Evolutionary conservation across 1,284 basidiomycete genomes (phyloP).

Genomic region (Taiwanofungus camphoratus): DNA sequence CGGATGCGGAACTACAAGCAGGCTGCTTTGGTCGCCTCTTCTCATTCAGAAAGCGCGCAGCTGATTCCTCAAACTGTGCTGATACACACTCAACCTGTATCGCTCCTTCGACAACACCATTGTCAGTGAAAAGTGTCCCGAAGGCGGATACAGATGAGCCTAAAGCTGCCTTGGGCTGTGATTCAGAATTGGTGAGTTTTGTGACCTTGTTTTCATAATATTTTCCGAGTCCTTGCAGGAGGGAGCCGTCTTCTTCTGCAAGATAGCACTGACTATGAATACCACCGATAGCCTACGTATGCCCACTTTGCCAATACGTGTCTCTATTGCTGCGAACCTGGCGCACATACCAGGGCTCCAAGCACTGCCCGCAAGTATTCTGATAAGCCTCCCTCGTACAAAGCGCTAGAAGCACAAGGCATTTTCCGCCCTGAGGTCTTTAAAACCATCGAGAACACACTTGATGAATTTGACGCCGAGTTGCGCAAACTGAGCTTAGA

Average conservation of each 20-base stretch:
- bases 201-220: background rate
- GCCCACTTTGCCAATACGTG: constrained; percentile 2
- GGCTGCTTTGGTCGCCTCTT: background rate
- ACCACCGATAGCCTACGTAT: background rate
- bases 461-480: constrained; percentile 49
- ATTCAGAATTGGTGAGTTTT: background rate
- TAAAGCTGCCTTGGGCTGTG: background rate
- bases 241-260: background rate
- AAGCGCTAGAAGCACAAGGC: background rate
- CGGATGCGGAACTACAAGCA: background rate
- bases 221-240: background rate
- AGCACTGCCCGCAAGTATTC: constrained; percentile 3
- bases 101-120: background rate
- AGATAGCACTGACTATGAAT: background rate
- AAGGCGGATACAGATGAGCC: background rate
- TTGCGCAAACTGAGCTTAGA: constrained; percentile 58
- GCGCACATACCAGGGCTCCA: background rate
- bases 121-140: background rate
- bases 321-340: background rate
- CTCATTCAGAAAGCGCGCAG: background rate
- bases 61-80: too few relatives aligned
- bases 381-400: constrained; percentile 20
- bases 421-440: constrained; percentile 33
- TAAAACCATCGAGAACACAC: constrained; percentile 48
- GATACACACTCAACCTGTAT: too few relatives aligned